Evolutionary conservation across 306 rosid genomes (phyloP).

Genomic region (Vicia sativa): DNA sequence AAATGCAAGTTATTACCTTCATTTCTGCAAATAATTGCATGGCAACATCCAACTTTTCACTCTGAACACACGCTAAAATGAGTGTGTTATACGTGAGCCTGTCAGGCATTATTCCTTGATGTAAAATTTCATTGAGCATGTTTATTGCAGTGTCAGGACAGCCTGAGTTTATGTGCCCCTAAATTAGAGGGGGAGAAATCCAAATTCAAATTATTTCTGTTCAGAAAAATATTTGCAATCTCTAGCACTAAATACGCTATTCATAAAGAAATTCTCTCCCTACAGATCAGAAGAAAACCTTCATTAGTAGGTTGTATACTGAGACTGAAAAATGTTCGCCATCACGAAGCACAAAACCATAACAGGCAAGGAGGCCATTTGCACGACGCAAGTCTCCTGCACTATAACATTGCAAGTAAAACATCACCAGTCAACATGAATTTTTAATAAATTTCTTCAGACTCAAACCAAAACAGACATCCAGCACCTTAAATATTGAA

Average conservation of each 20-base stretch:
- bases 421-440: constrained; percentile 42
- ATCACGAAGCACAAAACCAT: constrained; percentile 73
- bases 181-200: constrained; percentile 31
- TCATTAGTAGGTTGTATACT: constrained; percentile 77
- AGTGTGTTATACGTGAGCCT: constrained; percentile 80
- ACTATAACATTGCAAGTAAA: constrained; percentile 62
- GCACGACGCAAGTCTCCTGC: constrained; percentile 92
- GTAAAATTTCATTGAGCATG: constrained; percentile 55
- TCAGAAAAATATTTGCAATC: constrained; percentile 8
- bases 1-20: constrained; percentile 66
- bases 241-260: constrained; percentile 3
- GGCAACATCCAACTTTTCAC: constrained; percentile 63
- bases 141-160: constrained; percentile 63
- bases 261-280: constrained; percentile 28
- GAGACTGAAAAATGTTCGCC: constrained; percentile 61
- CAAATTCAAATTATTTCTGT: constrained; percentile 8
- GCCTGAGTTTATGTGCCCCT: constrained; percentile 80
- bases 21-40: constrained; percentile 70
- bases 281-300: constrained; percentile 56
- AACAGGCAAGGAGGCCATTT: constrained; percentile 80
- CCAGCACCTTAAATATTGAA: constrained; percentile 21
- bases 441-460: constrained; percentile 22
- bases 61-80: constrained; percentile 71
- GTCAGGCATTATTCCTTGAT: constrained; percentile 69
- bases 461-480: constrained; percentile 23